These are phyloP conservation scores for Phytophthora sp. DNA, from an alignment of 352 stramenopile species.

Conservation along the genomic window DNA sequence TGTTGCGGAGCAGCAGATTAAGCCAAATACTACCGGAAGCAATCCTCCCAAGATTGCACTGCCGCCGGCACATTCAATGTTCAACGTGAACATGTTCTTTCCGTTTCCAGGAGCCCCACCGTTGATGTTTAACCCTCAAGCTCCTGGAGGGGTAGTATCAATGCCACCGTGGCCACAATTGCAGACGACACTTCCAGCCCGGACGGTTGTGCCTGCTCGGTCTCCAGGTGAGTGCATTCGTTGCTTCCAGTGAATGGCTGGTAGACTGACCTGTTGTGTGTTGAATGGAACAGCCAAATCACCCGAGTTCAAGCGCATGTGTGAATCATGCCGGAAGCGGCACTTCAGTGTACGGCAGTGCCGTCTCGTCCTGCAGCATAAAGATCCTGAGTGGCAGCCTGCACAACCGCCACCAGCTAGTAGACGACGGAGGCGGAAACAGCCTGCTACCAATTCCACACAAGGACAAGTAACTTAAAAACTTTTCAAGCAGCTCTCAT, in stretches of 20 bases:
- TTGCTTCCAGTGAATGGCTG: not conserved
- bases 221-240: conserved; percentile 24
- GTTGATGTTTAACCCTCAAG: conserved; percentile 34
- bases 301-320: conserved; percentile 65
- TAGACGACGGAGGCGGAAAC: conserved; percentile 31
- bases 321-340: conserved; percentile 67
- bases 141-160: conserved; percentile 18
- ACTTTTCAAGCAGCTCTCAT: conserved; percentile 30
- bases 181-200: conserved; percentile 31
- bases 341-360: conserved; percentile 74
- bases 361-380: conserved; percentile 71
- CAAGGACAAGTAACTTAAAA: conserved; percentile 36
- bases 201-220: conserved; percentile 18
- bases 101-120: conserved; percentile 37
- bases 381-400: conserved; percentile 69
- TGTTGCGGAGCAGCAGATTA: conserved; percentile 20
- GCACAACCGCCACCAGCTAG: conserved; percentile 26
- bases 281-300: conserved; percentile 12
- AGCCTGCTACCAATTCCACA: conserved; percentile 16
- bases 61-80: conserved; percentile 40
- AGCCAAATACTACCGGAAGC: conserved; percentile 11
- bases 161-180: conserved; percentile 33
- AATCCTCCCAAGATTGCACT: conserved; percentile 45
- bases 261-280: not conserved
- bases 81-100: conserved; percentile 49